Evolutionary conservation across 139 green algal species (phyloP), one percentile per base, ranked within the genome.

Genomic region (Ettlia oleoabundans): DNA sequence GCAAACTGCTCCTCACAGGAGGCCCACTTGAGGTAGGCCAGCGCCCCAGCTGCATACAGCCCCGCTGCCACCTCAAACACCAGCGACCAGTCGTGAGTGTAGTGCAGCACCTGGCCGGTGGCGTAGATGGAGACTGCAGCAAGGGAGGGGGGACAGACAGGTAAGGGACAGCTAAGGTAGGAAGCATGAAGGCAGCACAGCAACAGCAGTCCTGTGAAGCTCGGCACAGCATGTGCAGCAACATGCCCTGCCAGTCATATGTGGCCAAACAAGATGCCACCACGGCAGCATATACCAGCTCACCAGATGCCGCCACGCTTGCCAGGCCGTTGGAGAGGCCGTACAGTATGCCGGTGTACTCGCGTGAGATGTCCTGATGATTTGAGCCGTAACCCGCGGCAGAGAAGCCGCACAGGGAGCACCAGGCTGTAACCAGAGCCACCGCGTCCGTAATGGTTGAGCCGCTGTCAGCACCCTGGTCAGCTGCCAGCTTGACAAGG

Each of bases 321-420:
- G 88, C 88, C 1, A 88, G 66, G 0, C 91, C 93, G 76, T 97
- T 97, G 33, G 90, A 94, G 30, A 95, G 88, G 62, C 94, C 94
- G 83, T 95, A 96, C 22, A 97, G 78, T 47, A 94, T 88, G n/a
- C 86, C 84, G 2, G 89, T 90, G 73, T 93, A 93, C 33, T 84
- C 80, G 8, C 83, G 86, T 26, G 84, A 81, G 26, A 97, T 93
- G 86, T 97, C 94, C 84, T 95, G 91, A 81, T 97, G 94, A 69
- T 95, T 97, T 75, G 75, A 86, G 35, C 91, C 94, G 71, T 96
- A 95, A 19, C 94, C 94, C 6, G 88, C 91, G 32, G 64, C 64
- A 4, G 75, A 71, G 58, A 81, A 81, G 58, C 75, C 75, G 58
- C 75, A 58, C 22, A 81, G 75, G 9, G 75, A 81, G 21, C 66